Base-by-base conservation (phyloP, 306 rosid species). In the Pyrus betulifolia region DNA sequence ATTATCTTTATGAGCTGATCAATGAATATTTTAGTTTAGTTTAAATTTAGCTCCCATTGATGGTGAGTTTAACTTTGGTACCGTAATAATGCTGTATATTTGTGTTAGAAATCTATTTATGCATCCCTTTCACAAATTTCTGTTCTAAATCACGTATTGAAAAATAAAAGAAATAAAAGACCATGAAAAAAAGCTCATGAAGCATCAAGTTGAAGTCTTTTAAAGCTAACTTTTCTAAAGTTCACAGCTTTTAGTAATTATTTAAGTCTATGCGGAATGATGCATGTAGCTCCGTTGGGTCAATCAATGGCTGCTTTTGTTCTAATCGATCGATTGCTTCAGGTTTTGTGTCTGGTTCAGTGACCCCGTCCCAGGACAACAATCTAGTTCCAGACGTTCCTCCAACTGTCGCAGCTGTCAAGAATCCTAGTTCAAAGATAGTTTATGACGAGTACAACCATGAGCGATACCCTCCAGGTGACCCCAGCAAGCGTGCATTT, bases 401-500 rank as follows among this genome's bases (percentile, higher is more conserved):
- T 2, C 79, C 96, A 49, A 92, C 93, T 67, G 87, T 90, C 49
- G 82, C 91, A 19, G 92, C 91, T 54, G 80, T 90, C 62, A 88
- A 85, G 79, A 90, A 88, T 71, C 97, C 97, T 55, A 80, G 90
- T 71, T 87, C 91, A 11, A 90, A 90, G 87, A 90, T 90, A 80
- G 84, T 90, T 30, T 92, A 92, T 23, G 96, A 92, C 54, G 88
- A 84, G 2, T 58, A 86, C 89, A 90, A 92, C 74, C 96, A 92
- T 31, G 96, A 92, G 69, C 82, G 96, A 33, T 85, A 80, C 71
- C 96, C 97, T 81, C 91, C 92, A 10, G 96, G 96, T 23, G 97
- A 92, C 78, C 97, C 97, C 54, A 92, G 93, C 91, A 92, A 92
- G 82, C 91, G 92, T 69, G 96, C 97, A 74, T 92, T 92, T 88